phyloP scores from a whole-genome alignment of 805 yeast species.

The Candida coquimbonensis region DNA sequence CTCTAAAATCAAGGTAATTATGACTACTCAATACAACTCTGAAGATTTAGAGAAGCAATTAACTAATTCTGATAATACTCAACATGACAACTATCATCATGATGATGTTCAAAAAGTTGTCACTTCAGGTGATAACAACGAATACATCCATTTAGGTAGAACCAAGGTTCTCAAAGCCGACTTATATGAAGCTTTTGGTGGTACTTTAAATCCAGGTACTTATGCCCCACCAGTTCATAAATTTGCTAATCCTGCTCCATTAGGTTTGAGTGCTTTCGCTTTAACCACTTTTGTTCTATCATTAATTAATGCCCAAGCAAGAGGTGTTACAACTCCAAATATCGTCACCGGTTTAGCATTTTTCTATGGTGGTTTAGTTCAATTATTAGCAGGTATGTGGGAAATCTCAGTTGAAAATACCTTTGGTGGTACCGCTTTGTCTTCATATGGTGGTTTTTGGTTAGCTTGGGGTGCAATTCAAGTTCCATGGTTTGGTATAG shows the following conservation, averaged over 20 bases:
- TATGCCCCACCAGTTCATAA: slow-evolving; percentile 50
- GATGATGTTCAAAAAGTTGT: slow-evolving; percentile 22
- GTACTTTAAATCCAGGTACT: slow-evolving; percentile 70
- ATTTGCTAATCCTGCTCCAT: slow-evolving; percentile 61
- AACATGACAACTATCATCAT: slow-evolving; percentile 11
- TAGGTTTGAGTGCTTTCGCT: slow-evolving; percentile 57
- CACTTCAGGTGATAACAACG: slow-evolving; percentile 44
- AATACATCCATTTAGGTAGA: slow-evolving; percentile 64
- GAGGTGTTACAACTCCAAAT: slow-evolving; percentile 44
- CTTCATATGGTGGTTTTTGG: slow-evolving; percentile 69
- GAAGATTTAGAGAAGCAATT: slow-evolving; percentile 18
- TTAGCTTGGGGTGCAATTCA: slow-evolving; percentile 53
- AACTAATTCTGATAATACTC: slow-evolving; percentile 9
- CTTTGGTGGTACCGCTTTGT: slow-evolving; percentile 59
- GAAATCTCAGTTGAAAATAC: slow-evolving; percentile 57
- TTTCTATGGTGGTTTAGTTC: slow-evolving; percentile 59
- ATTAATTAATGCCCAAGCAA: slow-evolving; percentile 47
- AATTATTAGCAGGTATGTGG: slow-evolving; percentile 60
- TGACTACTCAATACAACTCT: not conserved
- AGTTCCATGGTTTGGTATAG: slow-evolving; percentile 54
- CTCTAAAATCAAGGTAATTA: too few species aligned
- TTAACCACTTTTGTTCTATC: slow-evolving; percentile 56
- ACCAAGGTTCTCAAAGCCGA: slow-evolving; percentile 60
- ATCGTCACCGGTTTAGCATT: slow-evolving; percentile 51
- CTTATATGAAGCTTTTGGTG: slow-evolving; percentile 67